Evolutionary conservation across 2,329 filamentous ascomycete genomes (phyloP).

Genomic region (Fusarium nematophilum): DNA sequence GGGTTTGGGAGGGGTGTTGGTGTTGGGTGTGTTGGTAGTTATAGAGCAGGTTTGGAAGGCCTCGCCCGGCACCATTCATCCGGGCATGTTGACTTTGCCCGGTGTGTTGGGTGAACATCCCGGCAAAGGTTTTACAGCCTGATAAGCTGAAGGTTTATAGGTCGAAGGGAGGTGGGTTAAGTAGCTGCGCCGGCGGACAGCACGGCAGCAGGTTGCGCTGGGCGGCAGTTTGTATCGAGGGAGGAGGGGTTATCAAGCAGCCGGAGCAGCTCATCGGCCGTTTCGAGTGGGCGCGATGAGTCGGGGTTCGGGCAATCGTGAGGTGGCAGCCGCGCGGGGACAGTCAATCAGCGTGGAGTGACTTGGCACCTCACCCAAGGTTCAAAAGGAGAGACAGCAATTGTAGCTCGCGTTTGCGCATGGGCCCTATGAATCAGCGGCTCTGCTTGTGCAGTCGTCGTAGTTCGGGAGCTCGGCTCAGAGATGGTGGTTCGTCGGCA

Average conservation of each 20-base stretch:
- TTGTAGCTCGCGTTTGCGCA: conserved; percentile 54
- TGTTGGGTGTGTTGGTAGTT: conserved; percentile 73
- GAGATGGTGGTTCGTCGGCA: conserved; percentile 29
- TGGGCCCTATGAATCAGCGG: conserved; percentile 46
- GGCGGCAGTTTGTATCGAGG: conserved; percentile 32
- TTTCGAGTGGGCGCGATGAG: conserved; percentile 15
- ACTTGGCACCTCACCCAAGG: conserved; percentile 45
- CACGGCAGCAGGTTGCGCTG: conserved; percentile 41
- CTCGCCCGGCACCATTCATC: conserved; percentile 70
- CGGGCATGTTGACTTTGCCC: conserved; percentile 77
- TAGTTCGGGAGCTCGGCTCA: conserved; percentile 20
- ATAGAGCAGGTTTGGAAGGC: conserved; percentile 75
- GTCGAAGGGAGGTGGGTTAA: conserved; percentile 29
- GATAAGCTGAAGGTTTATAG: conserved; percentile 27
- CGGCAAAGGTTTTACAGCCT: conserved; percentile 45
- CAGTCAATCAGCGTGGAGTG: conserved; percentile 30
- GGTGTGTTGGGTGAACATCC: conserved; percentile 79
- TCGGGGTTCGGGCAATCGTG: conserved; percentile 13
- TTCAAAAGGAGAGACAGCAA: conserved; percentile 47
- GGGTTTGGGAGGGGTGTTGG: conserved; percentile 72
- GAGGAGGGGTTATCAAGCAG: conserved; percentile 26
- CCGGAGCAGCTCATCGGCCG: conserved; percentile 43
- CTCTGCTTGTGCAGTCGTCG: conserved; percentile 36
- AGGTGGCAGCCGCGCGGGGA: conserved; percentile 23
- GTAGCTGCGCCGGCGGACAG: conserved; percentile 44